Base-by-base conservation (phyloP, 2,329 filamentous ascomycete species). In the Helotiales sp. region DNA sequence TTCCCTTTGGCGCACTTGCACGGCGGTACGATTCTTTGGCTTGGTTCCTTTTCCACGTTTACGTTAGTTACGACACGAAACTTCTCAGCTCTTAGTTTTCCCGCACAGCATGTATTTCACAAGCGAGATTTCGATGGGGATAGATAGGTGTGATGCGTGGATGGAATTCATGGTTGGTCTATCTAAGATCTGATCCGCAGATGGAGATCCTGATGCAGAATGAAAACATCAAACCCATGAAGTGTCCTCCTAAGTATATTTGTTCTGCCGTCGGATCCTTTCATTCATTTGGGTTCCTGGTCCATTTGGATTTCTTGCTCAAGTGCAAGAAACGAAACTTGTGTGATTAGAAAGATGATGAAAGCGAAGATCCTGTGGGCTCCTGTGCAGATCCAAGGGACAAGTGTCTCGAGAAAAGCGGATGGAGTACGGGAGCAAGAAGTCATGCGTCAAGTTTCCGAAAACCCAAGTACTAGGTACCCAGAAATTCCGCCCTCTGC, bases 81-180 rank as follows among this genome's bases (percentile, higher is more conserved):
- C 47, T 40, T 65, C 67, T 64, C 63, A 60, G 55, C 63, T 66
- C 63, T 64, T 64, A 20, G n/a, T 45, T n/a, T 61, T 65, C 50
- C 45, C 26, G 34, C 43, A 11, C 55, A 30, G 20, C 55, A 45
- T 40, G 32, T 57, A 40, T 40, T 57, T 57, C 54, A 40, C 13
- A 57, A 57, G 54, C 54, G 54, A 57, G 30, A 17, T 17, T 37
- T 40, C 40, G 32, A 43, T n/a, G 20, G 61, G 24, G 17, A 13
- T 64, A 10, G 34, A 60, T 59, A 43, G 52, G 13, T 40, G 47
- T n/a, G 47, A 54, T 17, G 20, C n/a, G 40, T 45, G 40, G 10
- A 24, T 34, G 54, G 54, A 57, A 57, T 57, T 57, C 30, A 55
- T 54, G 32, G 32, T 63, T 55, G 47, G 47, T 63, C 61, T 55